These are phyloP conservation scores for Salmacisia buchloeana DNA, from an alignment of 1,284 basidiomycete species.

Conservation along the genomic window DNA sequence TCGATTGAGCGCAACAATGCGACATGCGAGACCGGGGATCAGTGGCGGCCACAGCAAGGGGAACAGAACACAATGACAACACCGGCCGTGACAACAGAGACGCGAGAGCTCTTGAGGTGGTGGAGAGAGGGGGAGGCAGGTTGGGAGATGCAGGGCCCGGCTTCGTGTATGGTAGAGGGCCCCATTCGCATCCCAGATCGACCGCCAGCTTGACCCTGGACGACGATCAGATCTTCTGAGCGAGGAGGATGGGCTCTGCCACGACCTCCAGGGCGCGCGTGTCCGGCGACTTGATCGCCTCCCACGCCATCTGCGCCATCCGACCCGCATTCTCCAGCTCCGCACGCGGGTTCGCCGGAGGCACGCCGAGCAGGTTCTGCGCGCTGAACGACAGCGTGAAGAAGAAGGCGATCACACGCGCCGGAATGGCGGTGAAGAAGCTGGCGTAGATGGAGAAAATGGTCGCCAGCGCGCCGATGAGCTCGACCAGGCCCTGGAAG, in stretches of 20 bases:
- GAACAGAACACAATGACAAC: too few species aligned
- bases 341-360: conserved; percentile 51
- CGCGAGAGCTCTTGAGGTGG: too few species aligned
- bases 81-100: too few species aligned
- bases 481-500: conserved; percentile 70
- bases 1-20: too few species aligned
- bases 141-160: too few species aligned
- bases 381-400: conserved; percentile 10
- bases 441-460: conserved; percentile 47
- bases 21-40: too few species aligned
- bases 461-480: conserved; percentile 63
- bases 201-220: too few species aligned
- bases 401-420: conserved; percentile 44
- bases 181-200: too few species aligned
- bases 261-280: conserved; percentile 68
- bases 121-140: too few species aligned
- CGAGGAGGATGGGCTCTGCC: neutral
- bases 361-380: conserved; percentile 5
- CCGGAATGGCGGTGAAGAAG: conserved; percentile 55
- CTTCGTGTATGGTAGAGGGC: too few species aligned
- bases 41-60: too few species aligned
- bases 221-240: too few species aligned
- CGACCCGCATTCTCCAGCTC: conserved; percentile 77
- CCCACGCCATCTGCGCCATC: conserved; percentile 73
- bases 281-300: conserved; percentile 70